A percentile compares a stretch with the other conserved stretches of the same genome.
Conservation (phyloP, 2,329 filamentous ascomycete species). For the Cytospora schulzeri region DNA sequence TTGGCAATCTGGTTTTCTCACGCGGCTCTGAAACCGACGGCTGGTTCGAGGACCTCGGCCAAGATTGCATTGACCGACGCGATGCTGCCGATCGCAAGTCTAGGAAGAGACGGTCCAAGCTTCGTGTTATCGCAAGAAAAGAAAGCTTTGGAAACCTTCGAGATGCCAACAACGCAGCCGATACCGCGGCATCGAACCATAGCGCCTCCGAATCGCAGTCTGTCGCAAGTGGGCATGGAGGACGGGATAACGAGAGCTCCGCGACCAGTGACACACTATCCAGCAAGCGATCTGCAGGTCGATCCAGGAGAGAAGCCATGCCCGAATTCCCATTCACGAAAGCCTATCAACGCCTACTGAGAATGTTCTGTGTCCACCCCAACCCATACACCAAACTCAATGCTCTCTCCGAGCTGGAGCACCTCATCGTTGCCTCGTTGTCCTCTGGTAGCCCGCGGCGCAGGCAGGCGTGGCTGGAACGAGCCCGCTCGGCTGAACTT, state of each 20-base stretch:
- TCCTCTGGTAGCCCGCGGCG: constrained; percentile 53
- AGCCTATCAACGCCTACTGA: constrained; percentile 77
- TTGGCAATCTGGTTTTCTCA: constrained; percentile 84
- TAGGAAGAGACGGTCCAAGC: constrained; percentile 51
- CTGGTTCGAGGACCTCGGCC: constrained; percentile 75
- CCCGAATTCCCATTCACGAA: constrained; percentile 76
- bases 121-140: constrained; percentile 63
- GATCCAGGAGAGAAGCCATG: constrained; percentile 38
- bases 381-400: constrained; percentile 87
- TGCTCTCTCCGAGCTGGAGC: constrained; percentile 79
- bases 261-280: constrained; percentile 44
- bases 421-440: constrained; percentile 76
- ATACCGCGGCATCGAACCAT: constrained; percentile 40
- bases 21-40: constrained; percentile 88
- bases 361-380: constrained; percentile 85
- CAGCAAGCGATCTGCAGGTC: constrained; percentile 32
- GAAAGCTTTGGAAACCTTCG: constrained; percentile 69
- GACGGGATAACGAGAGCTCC: constrained; percentile 43
- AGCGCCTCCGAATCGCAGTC: constrained; percentile 32
- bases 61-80: constrained; percentile 65
- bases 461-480: constrained; percentile 39
- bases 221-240: neutral
- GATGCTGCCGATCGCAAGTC: constrained; percentile 55
- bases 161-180: constrained; percentile 47
- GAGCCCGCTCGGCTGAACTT: constrained; percentile 33